phyloP scores from a whole-genome alignment of 306 rosid species.

The Luffa acutangula region DNA sequence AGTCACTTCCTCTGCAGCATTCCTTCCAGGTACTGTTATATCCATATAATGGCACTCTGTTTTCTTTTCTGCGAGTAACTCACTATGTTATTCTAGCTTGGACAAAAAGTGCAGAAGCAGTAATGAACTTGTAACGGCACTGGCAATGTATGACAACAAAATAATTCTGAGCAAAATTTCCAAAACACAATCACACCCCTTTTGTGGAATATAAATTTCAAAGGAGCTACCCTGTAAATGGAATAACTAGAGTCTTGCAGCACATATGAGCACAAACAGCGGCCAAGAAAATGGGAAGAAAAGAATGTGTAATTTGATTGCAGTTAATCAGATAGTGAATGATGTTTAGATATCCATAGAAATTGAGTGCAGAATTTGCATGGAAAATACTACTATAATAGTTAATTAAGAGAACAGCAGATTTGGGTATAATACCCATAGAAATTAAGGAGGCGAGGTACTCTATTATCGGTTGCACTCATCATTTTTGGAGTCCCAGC shows the following conservation, averaged over 20 bases:
- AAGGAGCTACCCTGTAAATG: not conserved
- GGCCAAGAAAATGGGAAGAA: not conserved
- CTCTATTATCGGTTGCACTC: not conserved
- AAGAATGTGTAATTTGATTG: not conserved
- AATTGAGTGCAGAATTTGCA: not conserved
- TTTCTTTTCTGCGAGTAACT: slow-evolving; percentile 17
- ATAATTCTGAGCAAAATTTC: not conserved
- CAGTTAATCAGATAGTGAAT: not conserved
- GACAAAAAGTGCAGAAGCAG: not conserved
- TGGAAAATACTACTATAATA: not conserved
- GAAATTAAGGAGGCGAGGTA: not conserved
- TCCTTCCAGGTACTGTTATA: slow-evolving; percentile 21
- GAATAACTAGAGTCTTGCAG: not conserved
- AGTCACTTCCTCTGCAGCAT: slow-evolving; percentile 35
- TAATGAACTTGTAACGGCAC: not conserved
- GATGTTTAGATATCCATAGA: not conserved
- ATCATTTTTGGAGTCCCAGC: not conserved
- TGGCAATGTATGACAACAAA: not conserved
- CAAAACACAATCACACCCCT: not conserved
- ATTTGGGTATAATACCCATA: not conserved
- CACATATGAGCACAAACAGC: not conserved
- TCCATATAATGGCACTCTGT: slow-evolving; percentile 31
- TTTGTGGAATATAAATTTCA: not conserved
- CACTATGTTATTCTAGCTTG: slow-evolving; percentile 1
- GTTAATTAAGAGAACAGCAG: not conserved